These are phyloP conservation scores for Cadophora sp. DNA, from an alignment of 2,329 filamentous ascomycete genomes.

Conservation along the genomic window DNA sequence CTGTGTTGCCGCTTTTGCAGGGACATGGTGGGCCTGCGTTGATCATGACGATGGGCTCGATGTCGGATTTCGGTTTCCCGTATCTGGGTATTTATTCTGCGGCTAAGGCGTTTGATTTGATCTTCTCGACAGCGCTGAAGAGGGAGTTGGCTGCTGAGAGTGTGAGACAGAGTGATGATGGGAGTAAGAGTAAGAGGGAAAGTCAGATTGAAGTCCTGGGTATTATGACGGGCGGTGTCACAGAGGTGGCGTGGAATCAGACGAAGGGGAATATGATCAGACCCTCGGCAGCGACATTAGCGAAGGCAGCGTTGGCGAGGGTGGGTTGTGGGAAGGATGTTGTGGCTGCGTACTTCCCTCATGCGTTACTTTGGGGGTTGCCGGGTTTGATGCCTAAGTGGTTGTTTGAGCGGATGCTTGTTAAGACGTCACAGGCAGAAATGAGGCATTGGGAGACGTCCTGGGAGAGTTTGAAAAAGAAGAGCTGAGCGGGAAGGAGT, in stretches of 20 bases:
- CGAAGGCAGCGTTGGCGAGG: slow-evolving; percentile 4
- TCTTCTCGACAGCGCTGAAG: slow-evolving; percentile 26
- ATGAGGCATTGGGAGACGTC: not conserved
- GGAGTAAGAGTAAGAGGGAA: not conserved
- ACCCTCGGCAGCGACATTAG: slow-evolving; percentile 8
- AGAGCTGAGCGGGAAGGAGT: not conserved
- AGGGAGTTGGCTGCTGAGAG: slow-evolving; percentile 18
- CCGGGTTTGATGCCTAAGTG: slow-evolving; percentile 4
- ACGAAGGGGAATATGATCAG: slow-evolving; percentile 6
- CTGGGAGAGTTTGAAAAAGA: slow-evolving; percentile 6
- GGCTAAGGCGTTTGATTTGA: slow-evolving; percentile 53
- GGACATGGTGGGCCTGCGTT: slow-evolving; percentile 50
- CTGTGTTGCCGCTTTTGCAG: slow-evolving; percentile 53
- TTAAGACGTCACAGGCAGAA: not conserved
- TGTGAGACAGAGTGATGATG: not conserved
- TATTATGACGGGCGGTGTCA: slow-evolving; percentile 11
- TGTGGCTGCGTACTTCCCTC: slow-evolving; percentile 8
- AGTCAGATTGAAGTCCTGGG: slow-evolving; percentile 21
- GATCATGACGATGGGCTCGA: slow-evolving; percentile 58
- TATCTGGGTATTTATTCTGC: slow-evolving; percentile 54
- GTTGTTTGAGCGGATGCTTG: not conserved
- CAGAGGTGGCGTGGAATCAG: slow-evolving; percentile 6
- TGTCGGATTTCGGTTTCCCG: slow-evolving; percentile 54
- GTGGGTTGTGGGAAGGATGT: slow-evolving; percentile 13
- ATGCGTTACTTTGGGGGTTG: not conserved